These are phyloP conservation scores for Sporothrix dimorphospora DNA, from an alignment of 2,329 filamentous ascomycete genomes.

Conservation along the genomic window DNA sequence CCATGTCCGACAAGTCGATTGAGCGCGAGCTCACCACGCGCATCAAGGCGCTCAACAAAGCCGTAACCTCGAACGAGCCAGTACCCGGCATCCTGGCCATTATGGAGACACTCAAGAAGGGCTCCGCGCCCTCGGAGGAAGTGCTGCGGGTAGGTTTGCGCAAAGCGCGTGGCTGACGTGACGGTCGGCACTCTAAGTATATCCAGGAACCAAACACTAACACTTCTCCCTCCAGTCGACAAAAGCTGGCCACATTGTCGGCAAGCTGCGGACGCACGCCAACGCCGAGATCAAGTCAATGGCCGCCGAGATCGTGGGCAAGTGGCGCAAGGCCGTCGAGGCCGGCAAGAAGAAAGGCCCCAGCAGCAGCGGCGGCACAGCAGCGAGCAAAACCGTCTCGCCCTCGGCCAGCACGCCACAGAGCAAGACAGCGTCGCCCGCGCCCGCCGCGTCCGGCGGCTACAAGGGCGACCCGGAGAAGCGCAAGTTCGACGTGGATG, in stretches of 20 bases:
- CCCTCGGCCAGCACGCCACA: conserved; percentile 47
- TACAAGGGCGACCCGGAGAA: conserved; percentile 73
- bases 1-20: conserved; percentile 48
- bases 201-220: too few relatives aligned
- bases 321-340: conserved; percentile 83
- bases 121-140: conserved; percentile 83
- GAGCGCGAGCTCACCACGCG: conserved; percentile 77
- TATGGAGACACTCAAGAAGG: conserved; percentile 77
- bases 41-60: conserved; percentile 80
- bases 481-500: conserved; percentile 80
- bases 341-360: conserved; percentile 54
- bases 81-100: conserved; percentile 71
- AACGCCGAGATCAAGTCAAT: conserved; percentile 80
- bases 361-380: conserved; percentile 16
- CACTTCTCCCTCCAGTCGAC: too few relatives aligned
- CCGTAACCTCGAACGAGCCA: conserved; percentile 73
- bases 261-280: conserved; percentile 74
- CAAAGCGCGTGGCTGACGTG: conserved; percentile 34
- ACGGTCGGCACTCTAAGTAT: too few relatives aligned
- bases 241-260: conserved; percentile 87
- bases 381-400: conserved; percentile 44
- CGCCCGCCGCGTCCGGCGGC: conserved; percentile 52
- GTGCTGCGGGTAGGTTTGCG: conserved; percentile 69
- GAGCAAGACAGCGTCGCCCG: conserved; percentile 45
- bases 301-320: conserved; percentile 80